Percentiles rank a stretch among this genome's conserved stretches.
Evolutionary conservation across 1,139 yeast genomes (phyloP).

Genomic region (Torulaspora pretoriensis): DNA sequence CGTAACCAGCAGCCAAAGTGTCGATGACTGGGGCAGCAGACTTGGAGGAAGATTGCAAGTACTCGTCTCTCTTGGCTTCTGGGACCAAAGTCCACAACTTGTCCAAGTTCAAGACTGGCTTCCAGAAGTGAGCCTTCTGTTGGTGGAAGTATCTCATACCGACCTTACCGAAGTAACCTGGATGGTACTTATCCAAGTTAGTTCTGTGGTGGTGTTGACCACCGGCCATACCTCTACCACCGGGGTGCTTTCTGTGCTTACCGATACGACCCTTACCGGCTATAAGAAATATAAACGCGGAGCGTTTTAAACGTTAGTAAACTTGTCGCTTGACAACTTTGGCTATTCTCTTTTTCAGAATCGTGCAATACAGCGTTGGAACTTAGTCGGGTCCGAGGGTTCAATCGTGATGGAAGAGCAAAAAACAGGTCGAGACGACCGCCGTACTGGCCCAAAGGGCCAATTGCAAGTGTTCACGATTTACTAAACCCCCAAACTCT

Average conservation of each 20-base stretch:
- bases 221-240: slow-evolving; percentile 99
- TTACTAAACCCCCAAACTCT: not conserved
- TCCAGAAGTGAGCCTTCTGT: slow-evolving; percentile 95
- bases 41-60: slow-evolving; percentile 78
- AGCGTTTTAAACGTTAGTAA: slow-evolving; percentile 21
- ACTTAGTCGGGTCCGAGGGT: not conserved
- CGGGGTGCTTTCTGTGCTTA: slow-evolving; percentile 99
- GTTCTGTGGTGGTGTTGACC: slow-evolving; percentile 99
- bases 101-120: slow-evolving; percentile 97
- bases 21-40: slow-evolving; percentile 98
- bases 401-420: slow-evolving; percentile 13
- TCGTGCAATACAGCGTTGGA: slow-evolving; percentile 8
- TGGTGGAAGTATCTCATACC: slow-evolving; percentile 99
- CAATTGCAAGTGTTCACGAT: slow-evolving; percentile 5
- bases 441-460: not conserved
- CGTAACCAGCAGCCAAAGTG: slow-evolving; percentile 99
- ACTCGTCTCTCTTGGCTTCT: slow-evolving; percentile 91
- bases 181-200: slow-evolving; percentile 99
- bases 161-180: slow-evolving; percentile 99
- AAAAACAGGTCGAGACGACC: not conserved
- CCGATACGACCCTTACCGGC: slow-evolving; percentile 99
- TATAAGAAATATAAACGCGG: slow-evolving; percentile 35
- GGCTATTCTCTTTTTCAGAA: slow-evolving; percentile 12
- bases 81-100: slow-evolving; percentile 98
- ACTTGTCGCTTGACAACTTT: slow-evolving; percentile 1